A percentile compares a stretch with the other conserved stretches of the same genome.
phyloP scores from a whole-genome alignment of 2,329 filamentous ascomycete species.

The Penicillium vulpinum region DNA sequence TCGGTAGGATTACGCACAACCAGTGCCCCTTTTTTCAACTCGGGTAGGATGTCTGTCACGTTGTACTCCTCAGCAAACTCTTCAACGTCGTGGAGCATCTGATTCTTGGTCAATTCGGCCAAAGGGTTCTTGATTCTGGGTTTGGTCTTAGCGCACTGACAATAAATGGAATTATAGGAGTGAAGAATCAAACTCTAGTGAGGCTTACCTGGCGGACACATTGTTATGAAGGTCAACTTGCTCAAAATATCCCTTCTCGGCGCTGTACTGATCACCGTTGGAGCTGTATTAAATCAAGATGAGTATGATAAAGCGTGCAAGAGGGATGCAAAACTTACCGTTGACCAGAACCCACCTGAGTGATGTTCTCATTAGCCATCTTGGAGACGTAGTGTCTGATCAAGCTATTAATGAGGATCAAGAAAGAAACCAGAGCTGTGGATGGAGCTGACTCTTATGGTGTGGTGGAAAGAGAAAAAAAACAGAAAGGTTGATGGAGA shows the following conservation, averaged over 20 bases:
- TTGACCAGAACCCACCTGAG: background rate
- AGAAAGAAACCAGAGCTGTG: background rate
- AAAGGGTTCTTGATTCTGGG: conserved; percentile 51
- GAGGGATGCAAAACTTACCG: background rate
- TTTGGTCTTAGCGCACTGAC: background rate
- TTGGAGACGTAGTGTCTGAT: background rate
- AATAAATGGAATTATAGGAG: background rate
- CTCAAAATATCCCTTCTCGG: conserved; percentile 22
- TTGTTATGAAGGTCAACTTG: conserved; percentile 29
- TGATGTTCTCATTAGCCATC: conserved; percentile 15
- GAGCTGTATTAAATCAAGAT: conserved; percentile 4
- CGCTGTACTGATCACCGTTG: conserved; percentile 9
- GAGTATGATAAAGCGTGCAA: background rate
- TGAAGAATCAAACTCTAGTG: background rate
- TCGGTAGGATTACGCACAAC: conserved; percentile 51
- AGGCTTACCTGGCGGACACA: conserved; percentile 26
- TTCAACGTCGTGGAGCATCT: conserved; percentile 45
- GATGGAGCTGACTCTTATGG: background rate
- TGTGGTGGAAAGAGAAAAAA: background rate
- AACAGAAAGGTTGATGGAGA: background rate
- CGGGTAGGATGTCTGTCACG: conserved; percentile 42
- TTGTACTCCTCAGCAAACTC: conserved; percentile 45
- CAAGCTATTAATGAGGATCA: background rate
- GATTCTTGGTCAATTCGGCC: conserved; percentile 39
- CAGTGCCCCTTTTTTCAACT: conserved; percentile 51